phyloP scores from a whole-genome alignment of 768 basidiomycete genomes.

The Lactarius pseudohatsudake region DNA sequence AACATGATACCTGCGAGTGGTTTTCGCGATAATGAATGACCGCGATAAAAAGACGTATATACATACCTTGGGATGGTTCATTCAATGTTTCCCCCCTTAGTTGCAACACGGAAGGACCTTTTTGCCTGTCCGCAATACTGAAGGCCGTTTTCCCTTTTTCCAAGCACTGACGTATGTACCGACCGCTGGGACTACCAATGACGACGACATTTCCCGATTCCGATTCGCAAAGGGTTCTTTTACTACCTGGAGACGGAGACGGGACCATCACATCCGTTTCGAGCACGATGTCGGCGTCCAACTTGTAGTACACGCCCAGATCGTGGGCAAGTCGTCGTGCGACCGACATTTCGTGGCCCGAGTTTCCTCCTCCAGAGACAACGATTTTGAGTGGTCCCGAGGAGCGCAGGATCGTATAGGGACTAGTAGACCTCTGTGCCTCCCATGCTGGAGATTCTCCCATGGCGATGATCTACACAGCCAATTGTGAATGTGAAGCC shows the following conservation, averaged over 20 bases:
- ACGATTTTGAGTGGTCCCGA: constrained; percentile 56
- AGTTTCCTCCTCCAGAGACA: constrained; percentile 36
- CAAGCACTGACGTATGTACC: constrained; percentile 30
- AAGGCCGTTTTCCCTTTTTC: constrained; percentile 29
- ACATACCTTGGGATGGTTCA: constrained; percentile 18
- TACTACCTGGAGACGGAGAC: constrained; percentile 24
- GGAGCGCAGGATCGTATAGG: constrained; percentile 65
- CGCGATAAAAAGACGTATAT: constrained; percentile 25
- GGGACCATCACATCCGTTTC: constrained; percentile 39
- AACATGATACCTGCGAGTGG: constrained; percentile 51
- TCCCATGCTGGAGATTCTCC: not conserved
- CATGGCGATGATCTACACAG: constrained; percentile 8
- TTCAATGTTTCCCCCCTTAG: constrained; percentile 17
- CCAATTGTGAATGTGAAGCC: not conserved
- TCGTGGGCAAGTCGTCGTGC: constrained; percentile 70
- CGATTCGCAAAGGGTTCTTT: constrained; percentile 26
- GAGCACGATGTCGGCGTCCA: constrained; percentile 62
- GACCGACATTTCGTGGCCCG: constrained; percentile 44
- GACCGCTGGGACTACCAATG: constrained; percentile 44
- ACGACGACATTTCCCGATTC: constrained; percentile 55
- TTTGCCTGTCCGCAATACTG: constrained; percentile 14
- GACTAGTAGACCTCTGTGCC: constrained; percentile 27
- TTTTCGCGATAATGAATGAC: not conserved
- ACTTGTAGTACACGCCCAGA: constrained; percentile 62
- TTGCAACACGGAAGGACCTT: constrained; percentile 15